phyloP scores from a whole-genome alignment of 1,284 basidiomycete genomes.

The Sporisorium sorghi region DNA sequence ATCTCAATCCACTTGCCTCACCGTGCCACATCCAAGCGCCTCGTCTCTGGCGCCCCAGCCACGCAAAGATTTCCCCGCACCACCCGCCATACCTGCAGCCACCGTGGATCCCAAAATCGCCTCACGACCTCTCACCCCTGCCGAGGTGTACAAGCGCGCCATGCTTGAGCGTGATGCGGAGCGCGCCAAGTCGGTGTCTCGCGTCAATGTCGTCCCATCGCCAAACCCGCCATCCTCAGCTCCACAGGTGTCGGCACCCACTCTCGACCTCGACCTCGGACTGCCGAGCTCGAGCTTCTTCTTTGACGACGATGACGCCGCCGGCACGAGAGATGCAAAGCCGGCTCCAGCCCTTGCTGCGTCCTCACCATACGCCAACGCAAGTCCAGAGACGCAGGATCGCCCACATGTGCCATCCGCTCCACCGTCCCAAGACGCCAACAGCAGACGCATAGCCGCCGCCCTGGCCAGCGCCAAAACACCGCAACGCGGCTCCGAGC shows the following conservation, averaged over 20 bases:
- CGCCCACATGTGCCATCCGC: not conserved
- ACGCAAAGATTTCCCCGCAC: not conserved
- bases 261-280: conserved; percentile 41
- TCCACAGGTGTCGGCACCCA: conserved; percentile 21
- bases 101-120: conserved; percentile 16
- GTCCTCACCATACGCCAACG: not conserved
- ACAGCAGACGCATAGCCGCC: conserved; percentile 10
- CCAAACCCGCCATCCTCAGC: not conserved
- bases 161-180: conserved; percentile 40
- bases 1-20: conserved; percentile 1
- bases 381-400: not conserved
- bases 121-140: conserved; percentile 22
- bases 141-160: conserved; percentile 40
- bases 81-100: not conserved
- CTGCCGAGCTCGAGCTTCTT: conserved; percentile 46
- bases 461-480: conserved; percentile 8
- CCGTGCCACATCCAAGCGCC: conserved; percentile 20
- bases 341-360: conserved; percentile 1
- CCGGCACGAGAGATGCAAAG: not conserved
- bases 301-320: conserved; percentile 14
- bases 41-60: conserved; percentile 4
- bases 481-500: conserved; percentile 7
- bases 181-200: conserved; percentile 14
- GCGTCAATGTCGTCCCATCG: not conserved
- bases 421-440: conserved; percentile 1